Conservation (phyloP, 2,329 filamentous ascomycete species). For the Sordariomycetes sp. region DNA sequence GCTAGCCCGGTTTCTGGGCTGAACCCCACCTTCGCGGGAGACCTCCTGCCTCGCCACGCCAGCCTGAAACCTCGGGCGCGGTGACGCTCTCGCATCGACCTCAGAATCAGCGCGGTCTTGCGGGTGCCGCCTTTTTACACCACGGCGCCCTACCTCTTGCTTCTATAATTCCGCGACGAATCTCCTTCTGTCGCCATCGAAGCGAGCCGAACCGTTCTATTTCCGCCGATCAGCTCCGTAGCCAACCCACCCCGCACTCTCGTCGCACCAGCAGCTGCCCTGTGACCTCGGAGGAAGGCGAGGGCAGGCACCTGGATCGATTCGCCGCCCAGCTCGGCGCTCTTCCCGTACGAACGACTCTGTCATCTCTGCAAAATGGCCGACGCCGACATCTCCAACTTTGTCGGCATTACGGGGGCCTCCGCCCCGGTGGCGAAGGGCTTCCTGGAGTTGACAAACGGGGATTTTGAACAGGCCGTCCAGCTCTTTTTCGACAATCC, state of each 20-base stretch:
- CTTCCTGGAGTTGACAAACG: constrained; percentile 77
- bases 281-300: background rate
- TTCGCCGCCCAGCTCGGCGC: background rate
- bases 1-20: background rate
- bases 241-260: constrained; percentile 3
- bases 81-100: too few species aligned
- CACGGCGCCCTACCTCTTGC: background rate
- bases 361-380: background rate
- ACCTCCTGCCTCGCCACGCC: too few species aligned
- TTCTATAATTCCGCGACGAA: background rate
- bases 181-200: background rate
- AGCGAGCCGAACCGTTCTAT: background rate
- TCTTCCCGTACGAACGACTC: background rate
- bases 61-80: too few species aligned
- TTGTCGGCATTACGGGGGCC: constrained; percentile 72
- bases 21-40: too few species aligned
- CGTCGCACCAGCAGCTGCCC: background rate
- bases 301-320: background rate
- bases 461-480: constrained; percentile 75
- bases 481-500: constrained; percentile 85
- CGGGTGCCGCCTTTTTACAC: background rate
- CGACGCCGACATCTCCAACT: constrained; percentile 66
- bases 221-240: background rate
- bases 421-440: constrained; percentile 64
- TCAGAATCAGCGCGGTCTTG: too few species aligned